Percentiles rank a stretch among this genome's conserved stretches.
These are phyloP conservation scores for Exserohilum turcica DNA, from an alignment of 2,329 filamentous ascomycete genomes.

Conservation along the genomic window DNA sequence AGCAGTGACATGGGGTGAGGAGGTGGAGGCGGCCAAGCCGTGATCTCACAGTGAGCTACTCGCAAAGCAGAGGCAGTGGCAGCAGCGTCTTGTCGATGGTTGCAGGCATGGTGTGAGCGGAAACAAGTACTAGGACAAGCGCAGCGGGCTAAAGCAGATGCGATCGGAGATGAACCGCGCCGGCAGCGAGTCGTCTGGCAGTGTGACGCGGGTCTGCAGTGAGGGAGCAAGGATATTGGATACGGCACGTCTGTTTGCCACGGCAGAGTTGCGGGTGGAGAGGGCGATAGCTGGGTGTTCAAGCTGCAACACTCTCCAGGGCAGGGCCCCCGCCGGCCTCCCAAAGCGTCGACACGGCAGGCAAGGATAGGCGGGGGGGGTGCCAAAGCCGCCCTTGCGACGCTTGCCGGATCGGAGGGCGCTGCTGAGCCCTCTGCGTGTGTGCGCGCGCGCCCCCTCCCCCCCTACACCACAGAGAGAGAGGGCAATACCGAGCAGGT, in stretches of 20 bases:
- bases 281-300: slow-evolving; percentile 19
- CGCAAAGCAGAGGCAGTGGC: slow-evolving; percentile 12
- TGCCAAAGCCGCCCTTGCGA: slow-evolving; percentile 22
- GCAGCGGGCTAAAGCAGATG: slow-evolving; percentile 35
- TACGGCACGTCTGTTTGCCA: slow-evolving; percentile 28
- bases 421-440: slow-evolving; percentile 6
- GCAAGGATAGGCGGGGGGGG: slow-evolving; percentile 32
- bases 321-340: slow-evolving; percentile 9
- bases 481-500: no score
- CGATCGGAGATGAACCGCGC: slow-evolving; percentile 48
- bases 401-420: slow-evolving; percentile 28
- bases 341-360: slow-evolving; percentile 20
- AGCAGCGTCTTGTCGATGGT: slow-evolving; percentile 26
- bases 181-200: slow-evolving; percentile 33
- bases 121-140: slow-evolving; percentile 27
- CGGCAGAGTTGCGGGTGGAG: slow-evolving; percentile 19
- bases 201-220: slow-evolving; percentile 32
- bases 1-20: slow-evolving; percentile 31
- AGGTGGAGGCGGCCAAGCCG: slow-evolving; percentile 31
- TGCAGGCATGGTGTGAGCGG: slow-evolving; percentile 35
- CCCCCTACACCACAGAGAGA: no score
- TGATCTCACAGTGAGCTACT: slow-evolving; percentile 34
- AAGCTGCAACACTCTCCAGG: slow-evolving; percentile 15
- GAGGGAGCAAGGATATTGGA: slow-evolving; percentile 18
- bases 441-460: no score